Evolutionary conservation across 768 basidiomycete species (phyloP).

Genomic region (Boletus reticulatus): DNA sequence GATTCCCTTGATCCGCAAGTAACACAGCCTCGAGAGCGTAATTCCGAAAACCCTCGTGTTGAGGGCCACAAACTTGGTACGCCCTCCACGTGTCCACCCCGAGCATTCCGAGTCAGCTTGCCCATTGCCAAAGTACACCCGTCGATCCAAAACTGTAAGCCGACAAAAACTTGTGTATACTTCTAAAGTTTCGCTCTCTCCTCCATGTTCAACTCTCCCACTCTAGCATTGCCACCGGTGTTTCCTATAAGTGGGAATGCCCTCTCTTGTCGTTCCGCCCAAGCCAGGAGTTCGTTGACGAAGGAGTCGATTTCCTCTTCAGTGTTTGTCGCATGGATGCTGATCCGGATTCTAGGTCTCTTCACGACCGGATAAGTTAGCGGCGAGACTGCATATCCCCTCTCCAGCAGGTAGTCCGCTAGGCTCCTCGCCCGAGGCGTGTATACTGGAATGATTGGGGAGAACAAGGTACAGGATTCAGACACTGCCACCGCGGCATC

Average conservation of each 20-base stretch:
- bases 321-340: conserved; percentile 17
- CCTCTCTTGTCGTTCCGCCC: conserved; percentile 4
- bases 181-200: conserved; percentile 16
- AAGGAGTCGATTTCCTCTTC: conserved; percentile 15
- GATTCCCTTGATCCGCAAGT: background rate
- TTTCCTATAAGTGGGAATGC: background rate
- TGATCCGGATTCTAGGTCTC: conserved; percentile 15
- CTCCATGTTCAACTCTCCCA: background rate
- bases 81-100: background rate
- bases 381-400: conserved; percentile 9
- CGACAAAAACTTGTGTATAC: background rate
- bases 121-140: background rate
- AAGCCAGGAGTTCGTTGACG: conserved; percentile 5
- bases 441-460: conserved; percentile 22
- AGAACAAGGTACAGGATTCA: conserved; percentile 4
- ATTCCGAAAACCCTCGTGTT: background rate
- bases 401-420: conserved; percentile 13
- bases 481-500: background rate
- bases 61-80: background rate
- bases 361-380: conserved; percentile 16
- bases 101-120: background rate
- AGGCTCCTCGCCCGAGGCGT: conserved; percentile 8
- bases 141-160: background rate
- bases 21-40: background rate
- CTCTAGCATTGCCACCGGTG: background rate